These are phyloP conservation scores for Pouteria glomerata DNA, from an alignment of 148 eudicot genomes.

Conservation along the genomic window DNA sequence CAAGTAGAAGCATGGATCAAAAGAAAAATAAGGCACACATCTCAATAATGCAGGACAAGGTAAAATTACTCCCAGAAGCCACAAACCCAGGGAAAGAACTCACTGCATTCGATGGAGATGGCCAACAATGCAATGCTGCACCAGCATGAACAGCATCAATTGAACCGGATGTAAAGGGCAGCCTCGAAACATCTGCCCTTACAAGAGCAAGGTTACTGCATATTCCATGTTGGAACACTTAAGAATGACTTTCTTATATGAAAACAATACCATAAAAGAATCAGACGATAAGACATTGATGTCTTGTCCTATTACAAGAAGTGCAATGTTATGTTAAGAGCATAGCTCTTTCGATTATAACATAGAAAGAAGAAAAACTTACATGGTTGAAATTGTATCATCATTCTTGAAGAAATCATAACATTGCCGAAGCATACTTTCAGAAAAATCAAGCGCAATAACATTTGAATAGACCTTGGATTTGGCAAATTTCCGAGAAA, in stretches of 20 bases:
- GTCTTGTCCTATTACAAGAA: not conserved
- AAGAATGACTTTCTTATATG: constrained; percentile 4
- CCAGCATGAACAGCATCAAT: constrained; percentile 99
- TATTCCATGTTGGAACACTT: constrained; percentile 14
- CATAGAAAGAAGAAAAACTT: constrained; percentile 15
- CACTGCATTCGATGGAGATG: constrained; percentile 96
- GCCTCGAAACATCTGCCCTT: constrained; percentile 95
- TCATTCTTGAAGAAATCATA: constrained; percentile 79
- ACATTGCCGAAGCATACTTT: constrained; percentile 96
- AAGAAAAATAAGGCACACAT: not conserved
- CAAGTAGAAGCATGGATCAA: not conserved
- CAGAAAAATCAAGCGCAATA: constrained; percentile 90
- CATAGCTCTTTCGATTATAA: not conserved
- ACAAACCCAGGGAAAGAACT: constrained; percentile 14
- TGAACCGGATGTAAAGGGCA: constrained; percentile 85
- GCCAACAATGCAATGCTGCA: constrained; percentile 99
- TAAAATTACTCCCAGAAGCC: not conserved
- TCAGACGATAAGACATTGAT: not conserved
- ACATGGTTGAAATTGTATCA: constrained; percentile 53
- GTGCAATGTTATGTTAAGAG: not conserved
- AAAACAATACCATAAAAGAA: not conserved
- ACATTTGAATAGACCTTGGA: constrained; percentile 74
- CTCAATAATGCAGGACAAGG: not conserved
- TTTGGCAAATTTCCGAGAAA: constrained; percentile 82
- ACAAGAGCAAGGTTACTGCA: constrained; percentile 94